Percentiles rank a stretch among this genome's conserved stretches.
Conservation (phyloP, 2,329 filamentous ascomycete species). For the Canariomyces notabilis region DNA sequence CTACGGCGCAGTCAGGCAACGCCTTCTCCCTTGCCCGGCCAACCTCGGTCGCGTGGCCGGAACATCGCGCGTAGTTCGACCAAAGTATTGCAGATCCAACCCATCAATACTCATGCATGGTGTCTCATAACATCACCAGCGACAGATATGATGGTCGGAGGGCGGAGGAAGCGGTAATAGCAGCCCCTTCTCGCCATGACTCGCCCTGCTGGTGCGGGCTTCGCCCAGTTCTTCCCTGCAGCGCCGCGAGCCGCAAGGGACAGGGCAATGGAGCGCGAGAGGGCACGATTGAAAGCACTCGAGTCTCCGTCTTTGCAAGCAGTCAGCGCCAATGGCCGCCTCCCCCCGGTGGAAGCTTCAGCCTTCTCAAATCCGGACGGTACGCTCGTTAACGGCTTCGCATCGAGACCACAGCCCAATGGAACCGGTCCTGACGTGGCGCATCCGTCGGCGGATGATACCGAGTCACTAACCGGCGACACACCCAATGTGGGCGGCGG, state of each 20-base stretch:
- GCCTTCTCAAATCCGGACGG: conserved; percentile 10
- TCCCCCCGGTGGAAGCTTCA: conserved; percentile 17
- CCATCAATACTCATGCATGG: conserved; percentile 34
- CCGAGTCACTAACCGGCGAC: conserved; percentile 58
- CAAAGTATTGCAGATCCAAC: conserved; percentile 16
- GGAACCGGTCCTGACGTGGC: conserved; percentile 33
- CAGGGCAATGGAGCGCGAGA: conserved; percentile 57
- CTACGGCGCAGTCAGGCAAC: conserved; percentile 15
- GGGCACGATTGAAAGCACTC: conserved; percentile 47
- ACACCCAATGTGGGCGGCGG: conserved; percentile 65
- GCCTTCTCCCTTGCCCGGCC: conserved; percentile 16
- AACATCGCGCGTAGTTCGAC: conserved; percentile 26
- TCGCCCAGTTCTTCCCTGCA: conserved; percentile 81
- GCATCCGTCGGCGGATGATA: conserved; percentile 46
- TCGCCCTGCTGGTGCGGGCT: conserved; percentile 70
- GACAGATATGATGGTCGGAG: conserved; percentile 53
- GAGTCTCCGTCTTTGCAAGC: conserved; percentile 26
- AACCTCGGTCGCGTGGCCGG: conserved; percentile 38
- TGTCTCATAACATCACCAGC: conserved; percentile 29
- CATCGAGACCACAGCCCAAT: conserved; percentile 33
- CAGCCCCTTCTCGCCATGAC: conserved; percentile 61
- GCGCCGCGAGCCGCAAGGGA: conserved; percentile 62
- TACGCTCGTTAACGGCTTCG: conserved; percentile 19
- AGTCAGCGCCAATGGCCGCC: conserved; percentile 26
- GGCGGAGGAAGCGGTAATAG: conserved; percentile 48